Conservation (phyloP, 1,284 basidiomycete genomes). For the Rugosomyces carneus region DNA sequence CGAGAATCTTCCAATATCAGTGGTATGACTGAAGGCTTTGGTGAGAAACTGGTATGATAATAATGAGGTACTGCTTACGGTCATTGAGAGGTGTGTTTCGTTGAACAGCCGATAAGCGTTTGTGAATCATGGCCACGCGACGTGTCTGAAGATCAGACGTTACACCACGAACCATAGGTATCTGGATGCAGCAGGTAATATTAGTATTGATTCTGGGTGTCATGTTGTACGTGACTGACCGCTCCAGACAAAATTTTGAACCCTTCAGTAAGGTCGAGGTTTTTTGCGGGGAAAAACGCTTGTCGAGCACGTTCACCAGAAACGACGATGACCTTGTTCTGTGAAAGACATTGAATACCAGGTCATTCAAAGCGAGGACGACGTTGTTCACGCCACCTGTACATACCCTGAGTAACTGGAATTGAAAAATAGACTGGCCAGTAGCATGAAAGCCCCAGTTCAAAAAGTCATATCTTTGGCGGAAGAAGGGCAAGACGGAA, state of each 20-base stretch:
- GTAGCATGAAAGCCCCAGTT: slow-evolving; percentile 63
- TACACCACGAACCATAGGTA: slow-evolving; percentile 66
- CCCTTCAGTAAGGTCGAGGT: slow-evolving; percentile 67
- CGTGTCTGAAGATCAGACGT: slow-evolving; percentile 60
- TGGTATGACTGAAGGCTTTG: slow-evolving; percentile 62
- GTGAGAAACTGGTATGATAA: not conserved
- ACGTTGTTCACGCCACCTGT: not conserved
- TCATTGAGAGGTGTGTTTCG: slow-evolving; percentile 49
- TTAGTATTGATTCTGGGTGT: slow-evolving; percentile 7
- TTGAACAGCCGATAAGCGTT: slow-evolving; percentile 56
- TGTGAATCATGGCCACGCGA: slow-evolving; percentile 59
- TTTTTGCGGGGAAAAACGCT: slow-evolving; percentile 60
- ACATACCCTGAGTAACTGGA: slow-evolving; percentile 56
- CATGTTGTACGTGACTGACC: slow-evolving; percentile 35
- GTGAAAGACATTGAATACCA: slow-evolving; percentile 13
- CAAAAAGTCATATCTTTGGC: slow-evolving; percentile 60
- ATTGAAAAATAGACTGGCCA: slow-evolving; percentile 58
- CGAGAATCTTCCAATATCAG: slow-evolving; percentile 57
- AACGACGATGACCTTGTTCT: slow-evolving; percentile 66
- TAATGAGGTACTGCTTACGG: slow-evolving; percentile 31
- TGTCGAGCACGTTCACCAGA: slow-evolving; percentile 66
- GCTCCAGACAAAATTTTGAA: slow-evolving; percentile 72
- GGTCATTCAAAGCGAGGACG: not conserved
- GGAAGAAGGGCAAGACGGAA: slow-evolving; percentile 60
- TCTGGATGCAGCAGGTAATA: slow-evolving; percentile 33